Evolutionary conservation across 1,284 basidiomycete genomes (phyloP).

Genomic region (Apiotrichum brassicae): DNA sequence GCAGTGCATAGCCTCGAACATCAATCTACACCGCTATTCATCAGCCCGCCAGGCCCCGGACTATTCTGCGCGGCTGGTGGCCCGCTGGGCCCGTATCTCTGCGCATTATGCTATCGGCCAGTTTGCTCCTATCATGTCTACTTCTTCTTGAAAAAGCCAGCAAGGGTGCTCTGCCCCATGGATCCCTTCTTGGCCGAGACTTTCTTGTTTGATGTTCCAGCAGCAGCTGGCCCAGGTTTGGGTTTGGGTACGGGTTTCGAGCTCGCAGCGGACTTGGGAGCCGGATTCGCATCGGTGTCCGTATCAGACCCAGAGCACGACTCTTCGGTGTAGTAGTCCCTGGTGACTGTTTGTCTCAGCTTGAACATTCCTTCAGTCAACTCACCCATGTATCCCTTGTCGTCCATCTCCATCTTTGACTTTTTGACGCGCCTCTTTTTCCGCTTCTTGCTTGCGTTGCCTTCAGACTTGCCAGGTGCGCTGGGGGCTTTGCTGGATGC

Average conservation of each 20-base stretch:
- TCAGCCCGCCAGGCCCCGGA: too few species aligned
- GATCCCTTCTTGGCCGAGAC: constrained; percentile 9
- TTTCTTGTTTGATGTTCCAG: constrained; percentile 9
- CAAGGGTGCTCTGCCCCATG: constrained; percentile 32
- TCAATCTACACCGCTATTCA: too few species aligned
- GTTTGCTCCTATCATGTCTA: too few species aligned
- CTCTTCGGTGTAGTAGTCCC: constrained; percentile 32
- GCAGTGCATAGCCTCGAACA: too few species aligned
- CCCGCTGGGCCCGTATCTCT: too few species aligned
- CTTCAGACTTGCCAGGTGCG: background rate
- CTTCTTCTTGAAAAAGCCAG: constrained; percentile 40
- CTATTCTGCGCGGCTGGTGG: too few species aligned
- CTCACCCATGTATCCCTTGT: constrained; percentile 42
- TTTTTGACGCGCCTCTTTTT: constrained; percentile 34
- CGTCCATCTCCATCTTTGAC: constrained; percentile 31
- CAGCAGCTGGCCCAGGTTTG: background rate
- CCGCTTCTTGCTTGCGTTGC: constrained; percentile 5
- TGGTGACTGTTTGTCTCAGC: constrained; percentile 21
- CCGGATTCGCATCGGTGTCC: constrained; percentile 15
- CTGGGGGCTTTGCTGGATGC: background rate
- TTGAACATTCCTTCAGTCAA: background rate
- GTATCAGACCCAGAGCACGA: constrained; percentile 30
- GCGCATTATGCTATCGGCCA: too few species aligned
- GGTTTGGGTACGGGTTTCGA: background rate
- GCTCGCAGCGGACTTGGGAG: background rate